These are phyloP conservation scores for Eucalyptus pauciflora DNA, from an alignment of 345 rosid genomes.

Conservation along the genomic window DNA sequence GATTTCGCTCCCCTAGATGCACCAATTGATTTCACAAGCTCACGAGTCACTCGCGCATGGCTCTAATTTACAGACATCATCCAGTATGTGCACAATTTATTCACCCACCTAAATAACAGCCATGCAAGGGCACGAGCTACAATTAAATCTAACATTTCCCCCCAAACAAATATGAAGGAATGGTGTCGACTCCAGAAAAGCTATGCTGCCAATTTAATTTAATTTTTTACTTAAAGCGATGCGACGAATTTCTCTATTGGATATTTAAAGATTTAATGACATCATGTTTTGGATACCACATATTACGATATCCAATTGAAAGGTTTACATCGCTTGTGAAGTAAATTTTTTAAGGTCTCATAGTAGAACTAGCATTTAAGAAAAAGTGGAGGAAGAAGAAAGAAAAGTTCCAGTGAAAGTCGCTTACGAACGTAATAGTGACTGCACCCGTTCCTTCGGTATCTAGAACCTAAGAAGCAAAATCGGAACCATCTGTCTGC, in stretches of 20 bases:
- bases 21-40: neutral
- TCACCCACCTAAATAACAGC: neutral
- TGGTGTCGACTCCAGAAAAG: neutral
- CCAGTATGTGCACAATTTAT: neutral
- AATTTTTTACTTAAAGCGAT: fast-evolving
- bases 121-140: too few relatives aligned
- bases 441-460: neutral
- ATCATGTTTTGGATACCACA: neutral
- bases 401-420: neutral
- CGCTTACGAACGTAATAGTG: neutral
- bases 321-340: neutral
- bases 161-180: neutral
- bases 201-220: neutral
- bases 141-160: neutral
- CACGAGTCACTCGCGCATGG: neutral
- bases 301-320: neutral
- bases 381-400: neutral
- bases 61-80: neutral
- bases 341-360: neutral
- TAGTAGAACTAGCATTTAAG: neutral
- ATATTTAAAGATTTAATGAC: neutral
- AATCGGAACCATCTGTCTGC: fast-evolving
- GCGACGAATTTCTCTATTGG: neutral
- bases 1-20: neutral
- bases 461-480: neutral